Evolutionary conservation across 306 rosid species (phyloP), one percentile per base, ranked within the genome.

Genomic region (Ziziphus jujuba): DNA sequence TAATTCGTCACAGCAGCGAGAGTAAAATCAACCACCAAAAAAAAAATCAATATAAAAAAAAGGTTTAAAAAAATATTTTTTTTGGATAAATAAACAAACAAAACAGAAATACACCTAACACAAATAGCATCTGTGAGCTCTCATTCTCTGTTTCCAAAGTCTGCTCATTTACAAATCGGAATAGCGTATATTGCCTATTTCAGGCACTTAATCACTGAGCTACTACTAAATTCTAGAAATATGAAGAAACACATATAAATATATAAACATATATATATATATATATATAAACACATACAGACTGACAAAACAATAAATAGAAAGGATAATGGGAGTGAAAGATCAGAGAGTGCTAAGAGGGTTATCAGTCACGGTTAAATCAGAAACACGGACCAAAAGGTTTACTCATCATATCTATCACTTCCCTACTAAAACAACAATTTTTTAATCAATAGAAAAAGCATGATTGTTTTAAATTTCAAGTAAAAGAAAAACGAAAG

Each of bases 321-420:
- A 20, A 15, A 56, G 0, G 3, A 0, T 10, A 11, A 5, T 48
- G 0, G 3, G 0, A 52, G 65, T 5, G 15, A 36, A 70, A 79
- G 89, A 89, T 87, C 97, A 88, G 91, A 77, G 72, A 71, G 60
- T 72, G 84, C 80, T 36, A 71, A 69, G 15, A n/a, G 52, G 13
- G 60, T 82, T 82, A 51, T 79, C 91, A 74, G 93, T 81, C 90
- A 83, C 84, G 65, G 79, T 76, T 63, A 1, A 78, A 22, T 89
- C 89, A 84, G 89, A 88, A 87, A 88, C 89, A 88, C 91, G 88
- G 89, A 84, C 96, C 91, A 88, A 76, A 69, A 8, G 61, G 22
- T 69, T 36, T 63, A 9, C 55, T 91, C 89, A 84, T 88, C 97
- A 84, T n/a, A 7, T 83, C 96, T 69, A 79, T 47, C 3, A 5